These are phyloP conservation scores for Endothia cerciana DNA, from an alignment of 2,329 filamentous ascomycete genomes.

Conservation along the genomic window DNA sequence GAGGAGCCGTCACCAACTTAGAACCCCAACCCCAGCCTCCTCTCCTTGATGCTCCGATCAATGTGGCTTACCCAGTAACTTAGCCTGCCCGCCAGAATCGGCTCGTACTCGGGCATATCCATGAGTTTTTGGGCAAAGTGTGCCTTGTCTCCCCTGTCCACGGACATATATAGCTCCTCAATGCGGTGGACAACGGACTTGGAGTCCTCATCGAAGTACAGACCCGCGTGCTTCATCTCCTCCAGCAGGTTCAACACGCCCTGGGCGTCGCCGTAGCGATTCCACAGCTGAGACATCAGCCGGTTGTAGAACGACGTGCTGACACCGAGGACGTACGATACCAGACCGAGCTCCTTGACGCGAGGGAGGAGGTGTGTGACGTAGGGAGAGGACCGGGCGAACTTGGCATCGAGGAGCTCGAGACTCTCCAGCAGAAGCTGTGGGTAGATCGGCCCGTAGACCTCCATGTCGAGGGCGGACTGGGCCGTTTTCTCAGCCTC, in stretches of 20 bases:
- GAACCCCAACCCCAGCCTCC: slow-evolving; percentile 1
- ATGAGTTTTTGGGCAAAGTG: slow-evolving; percentile 40
- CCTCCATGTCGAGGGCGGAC: slow-evolving; percentile 50
- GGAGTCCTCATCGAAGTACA: slow-evolving; percentile 59
- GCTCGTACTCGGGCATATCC: slow-evolving; percentile 44
- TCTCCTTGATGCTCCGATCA: slow-evolving; percentile 33
- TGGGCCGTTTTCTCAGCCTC: slow-evolving; percentile 21
- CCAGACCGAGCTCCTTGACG: slow-evolving; percentile 68
- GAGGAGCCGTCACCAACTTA: not conserved
- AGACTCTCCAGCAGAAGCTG: slow-evolving; percentile 62
- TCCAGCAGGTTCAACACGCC: slow-evolving; percentile 60
- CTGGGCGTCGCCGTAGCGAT: slow-evolving; percentile 59
- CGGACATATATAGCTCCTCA: slow-evolving; percentile 32
- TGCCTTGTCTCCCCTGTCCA: slow-evolving; percentile 29
- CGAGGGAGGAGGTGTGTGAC: slow-evolving; percentile 66
- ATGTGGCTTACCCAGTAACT: slow-evolving; percentile 37
- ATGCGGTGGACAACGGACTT: slow-evolving; percentile 43
- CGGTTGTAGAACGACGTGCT: slow-evolving; percentile 72
- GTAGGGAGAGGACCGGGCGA: slow-evolving; percentile 60
- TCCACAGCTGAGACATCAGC: slow-evolving; percentile 65
- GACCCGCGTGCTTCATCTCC: slow-evolving; percentile 68
- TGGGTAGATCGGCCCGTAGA: slow-evolving; percentile 69
- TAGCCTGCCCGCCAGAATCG: slow-evolving; percentile 35
- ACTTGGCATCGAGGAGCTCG: slow-evolving; percentile 59
- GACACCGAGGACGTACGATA: slow-evolving; percentile 72